phyloP scores from a whole-genome alignment of 306 rosid genomes.

The Quercus cerris region DNA sequence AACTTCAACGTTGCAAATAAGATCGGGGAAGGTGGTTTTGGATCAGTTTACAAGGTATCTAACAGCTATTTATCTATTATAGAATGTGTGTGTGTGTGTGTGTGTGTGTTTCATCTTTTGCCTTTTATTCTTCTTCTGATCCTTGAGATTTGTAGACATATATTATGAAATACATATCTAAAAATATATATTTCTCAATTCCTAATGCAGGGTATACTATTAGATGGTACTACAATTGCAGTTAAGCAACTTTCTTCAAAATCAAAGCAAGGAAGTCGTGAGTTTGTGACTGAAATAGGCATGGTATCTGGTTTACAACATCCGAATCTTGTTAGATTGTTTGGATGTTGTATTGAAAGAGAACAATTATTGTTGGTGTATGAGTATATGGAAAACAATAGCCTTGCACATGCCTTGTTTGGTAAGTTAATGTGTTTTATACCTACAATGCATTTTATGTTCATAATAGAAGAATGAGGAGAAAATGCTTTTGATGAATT shows the following conservation, averaged over 20 bases:
- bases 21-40: too few relatives aligned
- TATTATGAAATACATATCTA: background rate
- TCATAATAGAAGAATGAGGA: background rate
- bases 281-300: slow-evolving; percentile 22
- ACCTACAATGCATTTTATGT: background rate
- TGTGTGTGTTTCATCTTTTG: background rate
- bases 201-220: background rate
- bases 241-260: too few relatives aligned
- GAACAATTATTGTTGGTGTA: slow-evolving; percentile 14
- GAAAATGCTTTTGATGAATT: background rate
- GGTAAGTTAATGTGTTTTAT: slow-evolving; percentile 12
- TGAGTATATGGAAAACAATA: slow-evolving; percentile 9
- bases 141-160: background rate
- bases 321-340: slow-evolving; percentile 19
- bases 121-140: background rate
- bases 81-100: too few relatives aligned
- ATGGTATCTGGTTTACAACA: slow-evolving; percentile 25
- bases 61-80: too few relatives aligned
- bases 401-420: slow-evolving; percentile 17
- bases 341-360: slow-evolving; percentile 20
- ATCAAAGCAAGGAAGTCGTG: slow-evolving; percentile 8
- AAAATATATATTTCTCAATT: slow-evolving; percentile 13
- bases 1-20: too few relatives aligned
- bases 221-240: slow-evolving; percentile 19
- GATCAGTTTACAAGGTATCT: too few relatives aligned